A percentile compares a stretch with the other conserved stretches of the same genome.
phyloP scores from a whole-genome alignment of 1,284 basidiomycete species.

The Bondarzewia mesenterica region DNA sequence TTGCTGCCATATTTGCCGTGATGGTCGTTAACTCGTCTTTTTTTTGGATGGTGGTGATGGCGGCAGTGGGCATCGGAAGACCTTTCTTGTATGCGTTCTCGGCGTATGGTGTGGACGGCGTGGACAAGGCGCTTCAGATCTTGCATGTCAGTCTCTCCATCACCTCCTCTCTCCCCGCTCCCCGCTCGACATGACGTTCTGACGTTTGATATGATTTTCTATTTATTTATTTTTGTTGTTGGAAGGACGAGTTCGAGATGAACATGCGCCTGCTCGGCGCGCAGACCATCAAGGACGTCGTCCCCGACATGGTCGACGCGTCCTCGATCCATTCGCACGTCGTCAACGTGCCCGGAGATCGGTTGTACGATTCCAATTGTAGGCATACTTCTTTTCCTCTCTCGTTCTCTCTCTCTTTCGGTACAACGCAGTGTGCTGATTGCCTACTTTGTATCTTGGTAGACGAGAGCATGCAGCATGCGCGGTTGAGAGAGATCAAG shows the following conservation, averaged over 20 bases:
- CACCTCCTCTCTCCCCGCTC: no score
- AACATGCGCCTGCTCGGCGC: conserved; percentile 87
- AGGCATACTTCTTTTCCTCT: conserved; percentile 22
- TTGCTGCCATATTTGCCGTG: neutral
- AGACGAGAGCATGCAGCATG: conserved; percentile 42
- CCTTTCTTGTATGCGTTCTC: conserved; percentile 89
- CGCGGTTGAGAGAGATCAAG: conserved; percentile 40
- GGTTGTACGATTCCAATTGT: conserved; percentile 78
- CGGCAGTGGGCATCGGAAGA: conserved; percentile 69
- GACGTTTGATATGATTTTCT: conserved; percentile 9
- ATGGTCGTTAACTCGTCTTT: neutral
- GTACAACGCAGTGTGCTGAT: neutral
- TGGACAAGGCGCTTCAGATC: conserved; percentile 72
- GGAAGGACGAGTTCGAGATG: conserved; percentile 97
- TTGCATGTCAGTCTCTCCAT: conserved; percentile 45
- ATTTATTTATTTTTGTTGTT: no score
- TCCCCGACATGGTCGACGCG: conserved; percentile 85
- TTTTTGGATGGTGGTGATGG: no score
- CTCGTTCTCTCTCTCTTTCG: neutral
- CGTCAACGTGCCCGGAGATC: conserved; percentile 59
- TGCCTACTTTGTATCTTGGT: neutral
- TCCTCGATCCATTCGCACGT: conserved; percentile 57
- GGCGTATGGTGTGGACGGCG: conserved; percentile 79
- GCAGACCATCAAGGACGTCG: conserved; percentile 67
- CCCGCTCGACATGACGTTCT: neutral